Evolutionary conservation across 2,329 filamentous ascomycete genomes (phyloP), one percentile per base, ranked within the genome.

Genomic region (Coniochaeta sp.): DNA sequence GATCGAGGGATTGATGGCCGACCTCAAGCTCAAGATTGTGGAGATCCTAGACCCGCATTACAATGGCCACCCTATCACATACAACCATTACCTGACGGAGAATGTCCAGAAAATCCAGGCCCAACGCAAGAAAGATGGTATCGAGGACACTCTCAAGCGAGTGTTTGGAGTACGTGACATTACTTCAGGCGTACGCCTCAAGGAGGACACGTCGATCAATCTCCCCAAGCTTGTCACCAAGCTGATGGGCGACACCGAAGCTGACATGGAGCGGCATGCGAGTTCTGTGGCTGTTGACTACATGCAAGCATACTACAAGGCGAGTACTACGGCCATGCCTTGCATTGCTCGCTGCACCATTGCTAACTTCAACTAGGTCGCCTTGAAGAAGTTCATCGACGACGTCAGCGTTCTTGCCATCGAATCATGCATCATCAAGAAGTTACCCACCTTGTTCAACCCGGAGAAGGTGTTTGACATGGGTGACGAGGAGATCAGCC

Each of bases 1-100:
- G 3, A 54, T 69, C 35, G 56, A 59, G 2, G 14, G 45, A 3
- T 50, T 65, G 9, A 53, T 57, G 31, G 7, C 10, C 1, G 40
- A 51, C 2, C 49, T 68, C 6, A 46, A 51, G 1, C 38, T 14
- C 20, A 66, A 67, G 53, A 48, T 62, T 1, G 40, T 51, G 6
- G 63, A 67, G 49, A 48, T 70, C 1, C 20, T 69, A 7, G 49
- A 40, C 9, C 59, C 61, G 3, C 61, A 67, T 47, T 28, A 54
- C 3, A 52, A 56, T 1, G 53, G 58, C 1, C 69, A 72, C 50
- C 67, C 70, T 0, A 71, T 73, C 31, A 72, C 69, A 0, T 72
- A 72, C 52, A 69, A 73, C 50, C 61, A 66, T 45, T 61, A 67
- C 38, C 56, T 72, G 3, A 67, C 63, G 1, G 63, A 69, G 7